Evolutionary conservation across 176 grass and related monocot species (phyloP), one percentile per base, ranked within the genome.

Genomic region (Cenchrus purpureus): DNA sequence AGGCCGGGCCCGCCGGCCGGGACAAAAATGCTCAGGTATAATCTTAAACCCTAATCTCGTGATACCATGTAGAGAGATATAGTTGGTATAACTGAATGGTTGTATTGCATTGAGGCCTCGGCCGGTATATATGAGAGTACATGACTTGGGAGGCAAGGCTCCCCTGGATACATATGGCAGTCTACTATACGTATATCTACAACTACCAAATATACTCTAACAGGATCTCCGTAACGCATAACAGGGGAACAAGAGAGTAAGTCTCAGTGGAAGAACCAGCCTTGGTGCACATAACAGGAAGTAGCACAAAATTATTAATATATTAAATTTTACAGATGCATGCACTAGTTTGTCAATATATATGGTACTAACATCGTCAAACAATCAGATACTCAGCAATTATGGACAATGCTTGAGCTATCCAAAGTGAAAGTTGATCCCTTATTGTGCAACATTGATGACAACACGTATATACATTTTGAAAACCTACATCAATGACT

Each of bases 301-400:
- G 49, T 64, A 71, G 12, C 40, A 8, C 10, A 64, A 57, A 57
- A 16, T 37, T 61, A 73, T 28, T 32, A 76, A 51, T 16, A 19
- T 28, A 78, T 74, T 58, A 19, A 15, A 10, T 68, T 16, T n/a
- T 12, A 54, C 70, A 88, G 22, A 7, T 57, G 55, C 4, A 62
- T 77, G 29, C 11, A 53, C n/a, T 83, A 76, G 31, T 58, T 43
- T 31, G 7, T 74, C 28, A 37, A 53, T 17, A 37, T 53, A 49
- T 48, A 69, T 51, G 80, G 34, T 66, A 62, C 15, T 49, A 83
- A 46, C 28, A 63, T 37, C 28, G 58, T 74, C 66, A 89, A 80
- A 22, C 34, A 48, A 19, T 11, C 29, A 76, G 54, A 69, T 32
- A 56, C 31, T 55, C 44, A 49, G 40, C 17, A 80, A 63, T 48